Conservation (phyloP, 1,284 basidiomycete genomes). For the Rhizopogon parksii region DNA sequence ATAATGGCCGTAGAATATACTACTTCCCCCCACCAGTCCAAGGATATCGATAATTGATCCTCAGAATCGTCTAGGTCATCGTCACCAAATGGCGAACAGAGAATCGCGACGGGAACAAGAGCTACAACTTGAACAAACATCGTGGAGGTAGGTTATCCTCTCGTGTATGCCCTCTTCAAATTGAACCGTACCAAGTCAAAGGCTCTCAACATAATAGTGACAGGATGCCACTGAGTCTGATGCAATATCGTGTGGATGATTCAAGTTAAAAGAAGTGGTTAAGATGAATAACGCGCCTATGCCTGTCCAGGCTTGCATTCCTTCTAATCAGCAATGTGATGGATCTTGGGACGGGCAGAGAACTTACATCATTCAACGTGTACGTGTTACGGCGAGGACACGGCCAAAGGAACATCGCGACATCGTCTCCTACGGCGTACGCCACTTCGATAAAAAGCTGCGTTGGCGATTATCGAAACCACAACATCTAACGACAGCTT, state of each 20-base stretch:
- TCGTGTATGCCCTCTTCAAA: background rate
- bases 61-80: too few species aligned
- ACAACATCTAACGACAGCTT: background rate
- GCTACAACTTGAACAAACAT: too few species aligned
- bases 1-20: too few species aligned
- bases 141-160: background rate
- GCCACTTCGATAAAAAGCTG: background rate
- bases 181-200: background rate
- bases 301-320: background rate
- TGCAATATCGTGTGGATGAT: background rate
- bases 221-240: background rate
- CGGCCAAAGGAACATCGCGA: too few species aligned
- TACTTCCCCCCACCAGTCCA: too few species aligned
- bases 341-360: background rate
- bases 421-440: background rate
- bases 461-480: background rate
- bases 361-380: background rate
- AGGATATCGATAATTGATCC: too few species aligned
- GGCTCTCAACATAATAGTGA: too few species aligned
- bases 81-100: too few species aligned
- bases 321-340: background rate
- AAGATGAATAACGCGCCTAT: background rate
- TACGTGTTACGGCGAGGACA: background rate
- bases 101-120: too few species aligned
- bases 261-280: background rate